Conservation (phyloP, 2,329 filamentous ascomycete species). For the Lasiodiplodia sp. region DNA sequence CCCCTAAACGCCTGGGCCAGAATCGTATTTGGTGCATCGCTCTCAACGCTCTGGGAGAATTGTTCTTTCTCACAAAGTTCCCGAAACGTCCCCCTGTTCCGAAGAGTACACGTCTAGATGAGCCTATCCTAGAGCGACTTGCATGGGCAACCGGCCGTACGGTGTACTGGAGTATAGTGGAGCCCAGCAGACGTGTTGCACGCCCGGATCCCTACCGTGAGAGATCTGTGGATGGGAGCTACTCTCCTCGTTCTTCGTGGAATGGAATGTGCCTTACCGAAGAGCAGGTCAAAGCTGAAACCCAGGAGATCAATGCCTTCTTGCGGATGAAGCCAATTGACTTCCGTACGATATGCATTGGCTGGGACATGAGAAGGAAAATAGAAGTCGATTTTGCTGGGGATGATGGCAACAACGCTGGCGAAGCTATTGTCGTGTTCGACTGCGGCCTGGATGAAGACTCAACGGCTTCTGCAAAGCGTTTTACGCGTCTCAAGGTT, state of each 20-base stretch:
- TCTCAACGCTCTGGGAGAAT: slow-evolving; percentile 91
- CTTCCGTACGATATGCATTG: slow-evolving; percentile 78
- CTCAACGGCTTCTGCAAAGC: slow-evolving; percentile 59
- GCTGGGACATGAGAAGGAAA: slow-evolving; percentile 90
- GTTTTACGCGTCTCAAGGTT: slow-evolving; percentile 64
- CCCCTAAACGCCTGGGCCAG: slow-evolving; percentile 69
- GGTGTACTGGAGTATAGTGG: slow-evolving; percentile 81
- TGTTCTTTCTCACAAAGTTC: slow-evolving; percentile 81
- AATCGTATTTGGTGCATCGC: slow-evolving; percentile 87
- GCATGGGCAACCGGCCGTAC: slow-evolving; percentile 84
- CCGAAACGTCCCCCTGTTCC: slow-evolving; percentile 64
- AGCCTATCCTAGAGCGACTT: slow-evolving; percentile 62
- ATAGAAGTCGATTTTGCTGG: slow-evolving; percentile 89
- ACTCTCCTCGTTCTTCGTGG: slow-evolving; percentile 81
- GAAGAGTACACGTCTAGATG: slow-evolving; percentile 57
- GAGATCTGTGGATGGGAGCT: slow-evolving; percentile 70
- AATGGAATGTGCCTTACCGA: slow-evolving; percentile 74
- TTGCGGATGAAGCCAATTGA: slow-evolving; percentile 75
- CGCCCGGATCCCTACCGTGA: slow-evolving; percentile 76
- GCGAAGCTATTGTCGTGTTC: slow-evolving; percentile 79
- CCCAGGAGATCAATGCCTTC: slow-evolving; percentile 80
- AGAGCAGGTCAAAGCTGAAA: slow-evolving; percentile 77
- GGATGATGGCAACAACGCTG: slow-evolving; percentile 77
- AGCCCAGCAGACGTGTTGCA: slow-evolving; percentile 76
- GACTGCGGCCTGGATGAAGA: slow-evolving; percentile 73